Base-by-base conservation (phyloP, 768 basidiomycete species). In the Paxillus involutus region DNA sequence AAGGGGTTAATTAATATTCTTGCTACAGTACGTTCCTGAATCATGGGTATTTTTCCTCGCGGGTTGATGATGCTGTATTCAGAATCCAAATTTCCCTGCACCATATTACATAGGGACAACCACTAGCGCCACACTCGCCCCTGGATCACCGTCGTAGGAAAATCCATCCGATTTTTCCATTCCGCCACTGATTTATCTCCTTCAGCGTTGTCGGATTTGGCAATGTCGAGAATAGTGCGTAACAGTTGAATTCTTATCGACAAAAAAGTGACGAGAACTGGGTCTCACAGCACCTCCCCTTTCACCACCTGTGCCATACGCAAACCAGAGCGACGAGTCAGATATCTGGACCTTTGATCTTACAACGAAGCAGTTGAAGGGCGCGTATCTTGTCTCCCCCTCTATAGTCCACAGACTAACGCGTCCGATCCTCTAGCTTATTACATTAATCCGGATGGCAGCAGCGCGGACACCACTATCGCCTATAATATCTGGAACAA, bases 361-460 rank as follows among this genome's bases (percentile, higher is more conserved):
- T 4, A 54, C 53, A 13, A 77, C 75, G 7, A 64, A 71, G 33
- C 66, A 79, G 59, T 59, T 82, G 29, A 71, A 65, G 50, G 72
- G 80, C 80, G 53, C 51, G 66, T 24, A 8, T 26, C 35, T 43
- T 24, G 13, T 42, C 36, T 26, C 46, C 41, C 14, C 19, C n/a
- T 29, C 36, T 21, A 21, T 9, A 5, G 26, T 41, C 37, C 26
- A 30, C 19, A 30, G 21, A 30, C 54, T 35, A 3, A 39, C 26
- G 12, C 46, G 11, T 19, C 19, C 43, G 10, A 32, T 8, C 8
- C 36, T 17, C 19, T 52, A 82, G 80, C 76, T 6, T 73, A 76
- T 58, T 80, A 75, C 64, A 67, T 76, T 52, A 81, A 81, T 57
- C 70, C 69, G 14, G 75, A 80, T 59, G 72, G 73, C 35, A 75